phyloP scores from a whole-genome alignment of 2,329 filamentous ascomycete genomes.

The Xylariaceae sp. region DNA sequence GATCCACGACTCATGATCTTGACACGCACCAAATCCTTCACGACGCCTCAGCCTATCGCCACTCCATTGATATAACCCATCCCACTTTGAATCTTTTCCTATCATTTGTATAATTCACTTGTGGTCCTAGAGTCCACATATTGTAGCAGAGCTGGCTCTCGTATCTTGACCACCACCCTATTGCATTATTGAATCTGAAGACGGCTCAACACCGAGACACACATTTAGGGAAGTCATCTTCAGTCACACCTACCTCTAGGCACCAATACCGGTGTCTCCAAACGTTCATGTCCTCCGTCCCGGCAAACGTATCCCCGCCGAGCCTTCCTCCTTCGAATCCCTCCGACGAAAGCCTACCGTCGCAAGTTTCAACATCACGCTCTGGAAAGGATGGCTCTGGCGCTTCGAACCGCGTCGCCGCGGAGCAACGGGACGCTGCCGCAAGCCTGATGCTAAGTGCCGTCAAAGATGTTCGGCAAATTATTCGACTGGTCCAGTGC shows the following conservation, averaged over 20 bases:
- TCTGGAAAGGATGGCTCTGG: constrained; percentile 14
- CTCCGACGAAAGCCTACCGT: constrained; percentile 11
- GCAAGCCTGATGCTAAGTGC: constrained; percentile 36
- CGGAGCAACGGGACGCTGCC: constrained; percentile 14
- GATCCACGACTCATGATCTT: not conserved
- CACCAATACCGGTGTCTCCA: constrained; percentile 4
- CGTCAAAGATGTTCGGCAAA: constrained; percentile 52
- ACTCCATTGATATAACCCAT: not conserved
- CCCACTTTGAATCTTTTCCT: not conserved
- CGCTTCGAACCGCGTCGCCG: constrained; percentile 12
- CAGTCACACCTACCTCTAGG: not conserved
- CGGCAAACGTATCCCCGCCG: constrained; percentile 12
- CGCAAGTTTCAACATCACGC: constrained; percentile 4
- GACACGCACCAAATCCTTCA: not conserved
- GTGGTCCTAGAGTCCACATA: no score
- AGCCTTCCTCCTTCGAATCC: constrained; percentile 16
- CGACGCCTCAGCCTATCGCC: not conserved
- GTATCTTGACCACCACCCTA: not conserved
- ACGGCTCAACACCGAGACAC: not conserved
- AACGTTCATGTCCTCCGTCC: constrained; percentile 27
- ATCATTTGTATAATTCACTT: not conserved
- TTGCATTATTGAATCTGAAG: not conserved
- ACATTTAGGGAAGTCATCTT: not conserved
- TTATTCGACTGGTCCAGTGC: constrained; percentile 76
- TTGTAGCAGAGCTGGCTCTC: no score